Base-by-base conservation (phyloP, 345 rosid species). In the Moringa oleifera region DNA sequence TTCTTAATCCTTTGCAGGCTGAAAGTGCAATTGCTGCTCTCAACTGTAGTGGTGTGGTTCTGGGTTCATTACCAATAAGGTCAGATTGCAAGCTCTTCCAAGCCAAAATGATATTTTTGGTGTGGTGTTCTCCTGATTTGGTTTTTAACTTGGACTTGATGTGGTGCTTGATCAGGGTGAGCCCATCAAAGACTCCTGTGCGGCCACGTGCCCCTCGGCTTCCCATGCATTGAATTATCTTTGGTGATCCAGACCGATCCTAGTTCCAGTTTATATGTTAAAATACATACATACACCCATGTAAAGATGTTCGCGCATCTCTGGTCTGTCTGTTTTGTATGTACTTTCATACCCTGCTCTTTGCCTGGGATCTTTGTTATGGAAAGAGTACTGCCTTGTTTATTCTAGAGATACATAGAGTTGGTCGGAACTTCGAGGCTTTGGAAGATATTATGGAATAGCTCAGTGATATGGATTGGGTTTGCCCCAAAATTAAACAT, bases 141-240 rank as follows among this genome's bases (percentile, higher is more conserved):
- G 31, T 23, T 22, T 20, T 47, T 31, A 28, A 53, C 13, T 71
- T 28, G 37, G 49, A 41, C 23, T 65, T 19, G 28, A 6, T 51
- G 11, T 73, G 63, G 49, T 59, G 37, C 59, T 45, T 60, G 62
- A 46, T 51, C 81, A 91, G 98, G 90, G 90, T 91, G 55, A 91
- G 98, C 75, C 98, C 98, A 53, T 91, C 98, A n/a, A 91, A 91
- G 83, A 91, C 98, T 8, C 96, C 98, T 28, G 98, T 91, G 67
- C 86, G 98, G 67, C 98, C 96, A 0, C 95, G 96, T 6, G 71
- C 84, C 75, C 86, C 96, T 45, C 92, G 98, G 33, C 77, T 72
- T 75, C 86, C 90, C 36, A 74, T 79, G 73, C 86, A 86, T 56
- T 91, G 75, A 78, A 41, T 60, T 20, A 36, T 68, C 61, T 56